A percentile compares a stretch with the other conserved stretches of the same genome.
phyloP scores from a whole-genome alignment of 1,139 yeast species.

The Yamadazyma trypodendri region DNA sequence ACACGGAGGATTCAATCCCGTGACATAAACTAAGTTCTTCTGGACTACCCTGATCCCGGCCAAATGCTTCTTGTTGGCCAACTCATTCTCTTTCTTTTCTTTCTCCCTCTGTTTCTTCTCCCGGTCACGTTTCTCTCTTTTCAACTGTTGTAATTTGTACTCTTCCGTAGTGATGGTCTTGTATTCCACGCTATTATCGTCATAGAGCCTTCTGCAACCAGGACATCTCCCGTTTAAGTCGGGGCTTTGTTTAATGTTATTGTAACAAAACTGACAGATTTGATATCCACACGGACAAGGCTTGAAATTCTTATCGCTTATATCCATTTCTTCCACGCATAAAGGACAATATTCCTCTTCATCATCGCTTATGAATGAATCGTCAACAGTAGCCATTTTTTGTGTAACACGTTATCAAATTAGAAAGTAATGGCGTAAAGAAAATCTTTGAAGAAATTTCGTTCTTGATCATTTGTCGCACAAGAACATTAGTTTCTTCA shows the following conservation, averaged over 20 bases:
- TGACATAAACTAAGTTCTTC: constrained; percentile 94
- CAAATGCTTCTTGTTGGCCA: constrained; percentile 84
- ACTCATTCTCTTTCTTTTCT: constrained; percentile 88
- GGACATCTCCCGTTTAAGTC: constrained; percentile 96
- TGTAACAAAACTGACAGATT: constrained; percentile 96
- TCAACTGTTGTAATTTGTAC: constrained; percentile 71
- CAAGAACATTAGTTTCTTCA: not conserved
- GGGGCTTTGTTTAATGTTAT: constrained; percentile 92
- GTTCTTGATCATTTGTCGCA: not conserved
- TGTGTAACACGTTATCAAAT: not conserved
- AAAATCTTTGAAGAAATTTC: constrained; percentile 1
- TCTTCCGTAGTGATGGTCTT: constrained; percentile 83
- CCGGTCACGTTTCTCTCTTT: constrained; percentile 76
- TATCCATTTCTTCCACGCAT: constrained; percentile 96
- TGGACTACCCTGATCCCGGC: constrained; percentile 98
- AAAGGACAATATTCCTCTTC: constrained; percentile 87
- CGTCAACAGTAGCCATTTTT: constrained; percentile 29
- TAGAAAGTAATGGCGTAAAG: not conserved
- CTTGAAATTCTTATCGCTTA: constrained; percentile 91
- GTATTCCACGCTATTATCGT: constrained; percentile 90
- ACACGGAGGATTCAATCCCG: constrained; percentile 90
- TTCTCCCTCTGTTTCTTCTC: constrained; percentile 89
- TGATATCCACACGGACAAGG: constrained; percentile 99
- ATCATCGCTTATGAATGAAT: constrained; percentile 68
- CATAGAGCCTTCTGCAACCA: constrained; percentile 92